Conservation (phyloP, 2,329 filamentous ascomycete species). For the Diaporthe destruens region DNA sequence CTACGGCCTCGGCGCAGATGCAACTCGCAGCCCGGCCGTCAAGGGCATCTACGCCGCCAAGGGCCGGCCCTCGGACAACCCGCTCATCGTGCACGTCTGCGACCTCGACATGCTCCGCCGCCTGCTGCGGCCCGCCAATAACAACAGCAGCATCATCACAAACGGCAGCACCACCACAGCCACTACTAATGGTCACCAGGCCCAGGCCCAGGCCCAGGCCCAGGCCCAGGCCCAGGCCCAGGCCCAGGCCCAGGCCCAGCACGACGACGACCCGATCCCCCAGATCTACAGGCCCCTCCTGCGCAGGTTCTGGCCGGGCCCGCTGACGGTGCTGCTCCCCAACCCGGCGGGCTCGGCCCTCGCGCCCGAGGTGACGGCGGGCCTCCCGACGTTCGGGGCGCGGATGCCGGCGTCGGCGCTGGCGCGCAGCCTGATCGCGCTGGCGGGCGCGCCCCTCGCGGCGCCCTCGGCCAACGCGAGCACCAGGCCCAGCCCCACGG, state of each 20-base stretch:
- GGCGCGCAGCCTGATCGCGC: constrained; percentile 87
- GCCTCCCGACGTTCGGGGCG: constrained; percentile 85
- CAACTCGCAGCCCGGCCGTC: constrained; percentile 85
- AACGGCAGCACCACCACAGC: constrained; percentile 33
- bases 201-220: constrained; percentile 42
- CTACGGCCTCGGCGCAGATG: constrained; percentile 96
- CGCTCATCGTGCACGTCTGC: constrained; percentile 91
- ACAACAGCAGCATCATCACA: constrained; percentile 33
- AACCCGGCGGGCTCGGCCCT: constrained; percentile 77
- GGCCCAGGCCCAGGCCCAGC: constrained; percentile 39
- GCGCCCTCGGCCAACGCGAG: constrained; percentile 96
- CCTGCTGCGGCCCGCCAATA: constrained; percentile 62
- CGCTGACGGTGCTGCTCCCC: constrained; percentile 89
- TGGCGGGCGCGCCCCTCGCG: constrained; percentile 83
- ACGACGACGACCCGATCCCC: constrained; percentile 68
- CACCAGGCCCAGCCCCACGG: constrained; percentile 91
- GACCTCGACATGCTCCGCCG: constrained; percentile 81
- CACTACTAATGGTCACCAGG: neutral
- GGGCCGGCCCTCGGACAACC: constrained; percentile 91
- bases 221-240: constrained; percentile 40
- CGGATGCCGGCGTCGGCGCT: constrained; percentile 89
- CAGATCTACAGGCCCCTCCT: constrained; percentile 84
- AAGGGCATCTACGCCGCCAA: constrained; percentile 94
- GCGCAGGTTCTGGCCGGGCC: constrained; percentile 90
- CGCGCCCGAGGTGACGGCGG: constrained; percentile 92